phyloP scores from a whole-genome alignment of 306 rosid species.

The Sicyos baderoa region DNA sequence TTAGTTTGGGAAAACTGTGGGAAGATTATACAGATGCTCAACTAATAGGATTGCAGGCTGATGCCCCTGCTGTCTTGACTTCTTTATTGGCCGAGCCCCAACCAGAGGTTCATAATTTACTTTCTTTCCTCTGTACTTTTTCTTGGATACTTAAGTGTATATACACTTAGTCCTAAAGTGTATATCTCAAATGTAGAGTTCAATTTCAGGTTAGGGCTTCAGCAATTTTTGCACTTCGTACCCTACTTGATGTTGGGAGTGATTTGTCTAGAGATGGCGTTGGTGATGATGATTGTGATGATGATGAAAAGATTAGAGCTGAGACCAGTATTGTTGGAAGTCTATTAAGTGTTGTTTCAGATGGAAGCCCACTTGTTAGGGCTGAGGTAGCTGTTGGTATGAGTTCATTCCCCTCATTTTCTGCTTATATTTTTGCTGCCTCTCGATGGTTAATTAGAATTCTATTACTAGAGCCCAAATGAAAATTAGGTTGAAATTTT shows the following conservation, averaged over 20 bases:
- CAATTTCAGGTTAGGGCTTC: constrained; percentile 89
- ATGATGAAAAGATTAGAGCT: constrained; percentile 73
- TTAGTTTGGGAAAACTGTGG: constrained; percentile 94
- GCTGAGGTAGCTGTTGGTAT: constrained; percentile 96
- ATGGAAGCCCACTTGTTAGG: constrained; percentile 98
- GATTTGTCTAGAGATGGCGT: constrained; percentile 53
- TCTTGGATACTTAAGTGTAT: constrained; percentile 12
- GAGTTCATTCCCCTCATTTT: constrained; percentile 30
- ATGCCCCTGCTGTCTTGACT: constrained; percentile 63
- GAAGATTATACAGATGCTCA: constrained; percentile 83
- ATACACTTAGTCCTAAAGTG: constrained; percentile 11
- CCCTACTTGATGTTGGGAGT: constrained; percentile 80
- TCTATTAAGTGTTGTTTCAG: constrained; percentile 72
- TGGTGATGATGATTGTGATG: constrained; percentile 80
- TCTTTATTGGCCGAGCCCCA: constrained; percentile 72
- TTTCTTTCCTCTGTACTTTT: constrained; percentile 14
- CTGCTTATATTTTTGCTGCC: background rate
- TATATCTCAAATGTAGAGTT: constrained; percentile 21
- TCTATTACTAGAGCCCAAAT: background rate
- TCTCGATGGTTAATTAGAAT: background rate
- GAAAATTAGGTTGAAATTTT: background rate
- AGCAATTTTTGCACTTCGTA: constrained; percentile 87
- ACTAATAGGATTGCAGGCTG: constrained; percentile 65
- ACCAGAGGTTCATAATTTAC: constrained; percentile 64
- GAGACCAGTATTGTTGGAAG: constrained; percentile 76